Conservation (phyloP, 768 basidiomycete genomes). For the Strobilomyces echinocephalus region DNA sequence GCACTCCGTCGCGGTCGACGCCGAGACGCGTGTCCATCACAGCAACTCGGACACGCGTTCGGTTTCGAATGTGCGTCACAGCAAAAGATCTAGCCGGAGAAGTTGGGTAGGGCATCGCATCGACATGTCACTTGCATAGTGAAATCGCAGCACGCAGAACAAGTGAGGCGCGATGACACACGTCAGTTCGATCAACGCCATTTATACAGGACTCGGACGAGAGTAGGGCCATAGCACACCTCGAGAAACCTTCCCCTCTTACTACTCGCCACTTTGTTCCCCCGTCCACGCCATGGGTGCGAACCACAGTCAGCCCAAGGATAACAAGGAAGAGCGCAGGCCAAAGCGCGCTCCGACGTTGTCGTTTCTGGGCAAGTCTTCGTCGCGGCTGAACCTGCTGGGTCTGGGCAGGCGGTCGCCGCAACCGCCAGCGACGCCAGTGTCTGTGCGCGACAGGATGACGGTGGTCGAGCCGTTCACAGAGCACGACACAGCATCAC, state of each 20-base stretch:
- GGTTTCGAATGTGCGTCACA: slow-evolving; percentile 10
- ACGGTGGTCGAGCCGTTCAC: slow-evolving; percentile 4
- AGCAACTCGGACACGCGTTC: slow-evolving; percentile 12
- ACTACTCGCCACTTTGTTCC: not conserved
- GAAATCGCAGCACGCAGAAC: slow-evolving; percentile 26
- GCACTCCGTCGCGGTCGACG: too few relatives aligned
- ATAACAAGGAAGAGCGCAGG: slow-evolving; percentile 20
- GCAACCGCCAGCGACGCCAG: slow-evolving; percentile 27
- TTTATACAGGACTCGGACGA: slow-evolving; percentile 15
- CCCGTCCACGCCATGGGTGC: slow-evolving; percentile 20
- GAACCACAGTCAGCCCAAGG: slow-evolving; percentile 25
- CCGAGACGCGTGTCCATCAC: slow-evolving; percentile 7
- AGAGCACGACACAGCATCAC: slow-evolving; percentile 22
- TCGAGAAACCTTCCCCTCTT: not conserved
- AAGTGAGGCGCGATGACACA: slow-evolving; percentile 25
- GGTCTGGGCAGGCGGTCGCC: slow-evolving; percentile 27
- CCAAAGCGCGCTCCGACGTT: slow-evolving; percentile 23
- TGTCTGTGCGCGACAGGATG: slow-evolving; percentile 16
- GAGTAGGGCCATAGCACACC: slow-evolving; percentile 16
- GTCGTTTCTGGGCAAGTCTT: slow-evolving; percentile 22
- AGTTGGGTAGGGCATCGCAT: slow-evolving; percentile 18
- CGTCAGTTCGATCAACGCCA: slow-evolving; percentile 11
- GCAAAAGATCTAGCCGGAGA: slow-evolving; percentile 9
- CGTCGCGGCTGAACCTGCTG: slow-evolving; percentile 28
- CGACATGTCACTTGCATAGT: slow-evolving; percentile 11